A percentile compares a stretch with the other conserved stretches of the same genome.
These are phyloP conservation scores for Pezicula rhizophila DNA, from an alignment of 2,329 filamentous ascomycete species.

Conservation along the genomic window DNA sequence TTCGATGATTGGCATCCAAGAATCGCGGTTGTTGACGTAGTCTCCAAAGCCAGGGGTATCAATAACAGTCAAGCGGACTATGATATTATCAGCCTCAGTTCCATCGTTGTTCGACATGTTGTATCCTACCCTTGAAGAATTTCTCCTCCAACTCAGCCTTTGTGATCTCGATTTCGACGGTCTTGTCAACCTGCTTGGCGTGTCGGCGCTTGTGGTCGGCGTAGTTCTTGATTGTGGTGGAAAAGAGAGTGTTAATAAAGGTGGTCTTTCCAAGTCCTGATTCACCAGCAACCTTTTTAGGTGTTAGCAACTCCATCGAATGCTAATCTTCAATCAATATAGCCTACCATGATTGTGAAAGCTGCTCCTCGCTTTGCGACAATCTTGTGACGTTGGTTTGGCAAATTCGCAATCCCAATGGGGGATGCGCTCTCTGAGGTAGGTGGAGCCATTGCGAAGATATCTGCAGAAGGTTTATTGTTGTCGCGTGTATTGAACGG, in stretches of 20 bases:
- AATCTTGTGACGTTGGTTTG: conserved; percentile 71
- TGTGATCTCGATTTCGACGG: conserved; percentile 99
- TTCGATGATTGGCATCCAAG: conserved; percentile 99
- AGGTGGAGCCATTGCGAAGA: conserved; percentile 46
- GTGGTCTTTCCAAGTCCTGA: conserved; percentile 98
- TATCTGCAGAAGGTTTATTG: conserved; percentile 1
- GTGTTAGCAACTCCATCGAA: conserved; percentile 2
- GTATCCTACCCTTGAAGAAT: conserved; percentile 90
- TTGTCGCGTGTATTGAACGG: not conserved
- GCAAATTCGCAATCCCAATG: conserved; percentile 70
- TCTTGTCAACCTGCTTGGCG: conserved; percentile 99
- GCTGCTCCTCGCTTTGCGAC: conserved; percentile 82
- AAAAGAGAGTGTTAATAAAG: conserved; percentile 99
- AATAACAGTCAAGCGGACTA: conserved; percentile 96
- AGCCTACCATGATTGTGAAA: conserved; percentile 93
- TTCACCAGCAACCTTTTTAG: conserved; percentile 82
- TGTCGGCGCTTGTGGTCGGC: conserved; percentile 99
- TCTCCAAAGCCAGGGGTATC: conserved; percentile 98
- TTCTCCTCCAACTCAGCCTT: conserved; percentile 99
- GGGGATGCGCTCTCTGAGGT: conserved; percentile 56
- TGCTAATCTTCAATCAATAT: not conserved
- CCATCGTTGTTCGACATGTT: not conserved
- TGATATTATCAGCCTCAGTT: conserved; percentile 14
- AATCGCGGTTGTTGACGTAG: conserved; percentile 99
- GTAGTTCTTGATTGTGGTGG: conserved; percentile 99